Evolutionary conservation across 768 basidiomycete genomes (phyloP).

Genomic region (Boletus sp.): DNA sequence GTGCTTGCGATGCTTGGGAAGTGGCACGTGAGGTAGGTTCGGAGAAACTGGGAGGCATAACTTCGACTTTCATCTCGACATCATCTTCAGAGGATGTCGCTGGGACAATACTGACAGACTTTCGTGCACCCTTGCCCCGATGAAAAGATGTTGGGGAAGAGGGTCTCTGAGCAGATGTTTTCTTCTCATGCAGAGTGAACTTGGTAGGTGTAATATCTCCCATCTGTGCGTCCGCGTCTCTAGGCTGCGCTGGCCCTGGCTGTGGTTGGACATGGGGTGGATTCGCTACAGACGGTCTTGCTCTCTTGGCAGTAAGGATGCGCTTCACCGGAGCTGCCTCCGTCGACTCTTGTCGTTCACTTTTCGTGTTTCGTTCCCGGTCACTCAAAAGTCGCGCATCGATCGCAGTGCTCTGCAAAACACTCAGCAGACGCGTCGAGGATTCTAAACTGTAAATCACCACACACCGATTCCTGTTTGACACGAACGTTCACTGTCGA

Average conservation of each 20-base stretch:
- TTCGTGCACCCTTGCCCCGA: not conserved
- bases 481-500: not conserved
- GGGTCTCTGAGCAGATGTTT: not conserved
- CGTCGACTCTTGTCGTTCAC: not conserved
- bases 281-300: not conserved
- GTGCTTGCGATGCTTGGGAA: not conserved
- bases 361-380: not conserved
- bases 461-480: constrained; percentile 12
- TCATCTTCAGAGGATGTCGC: constrained; percentile 6
- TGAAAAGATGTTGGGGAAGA: not conserved
- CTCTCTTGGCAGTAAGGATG: not conserved
- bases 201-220: not conserved
- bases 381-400: not conserved
- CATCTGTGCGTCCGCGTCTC: constrained; percentile 7
- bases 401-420: not conserved
- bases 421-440: constrained; percentile 1
- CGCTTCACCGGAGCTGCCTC: not conserved
- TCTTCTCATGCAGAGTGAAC: not conserved
- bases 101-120: not conserved
- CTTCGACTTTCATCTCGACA: constrained; percentile 14
- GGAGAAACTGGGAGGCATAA: not conserved
- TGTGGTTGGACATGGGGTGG: not conserved
- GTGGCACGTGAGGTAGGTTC: not conserved
- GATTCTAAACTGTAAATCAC: not conserved
- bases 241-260: not conserved